Conservation (phyloP, 1,139 yeast species). For the Zygosaccharomyces sapae region DNA sequence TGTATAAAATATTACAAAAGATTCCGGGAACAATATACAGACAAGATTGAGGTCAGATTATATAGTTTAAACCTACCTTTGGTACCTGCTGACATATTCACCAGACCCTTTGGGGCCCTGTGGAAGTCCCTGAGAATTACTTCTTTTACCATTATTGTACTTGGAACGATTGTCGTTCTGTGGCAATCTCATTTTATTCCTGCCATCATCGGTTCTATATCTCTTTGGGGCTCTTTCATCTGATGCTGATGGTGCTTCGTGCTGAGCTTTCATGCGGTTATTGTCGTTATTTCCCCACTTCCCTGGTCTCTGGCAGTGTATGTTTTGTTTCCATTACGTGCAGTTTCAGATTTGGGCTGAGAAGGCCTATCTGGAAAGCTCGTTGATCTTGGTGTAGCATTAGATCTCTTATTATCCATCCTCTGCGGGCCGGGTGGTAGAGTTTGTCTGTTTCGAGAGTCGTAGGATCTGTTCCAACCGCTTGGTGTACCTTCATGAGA, state of each 20-base stretch:
- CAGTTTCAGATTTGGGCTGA: conserved; percentile 4
- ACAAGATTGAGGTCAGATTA: background rate
- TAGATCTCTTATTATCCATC: conserved; percentile 9
- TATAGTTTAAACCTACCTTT: conserved; percentile 16
- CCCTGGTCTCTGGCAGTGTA: conserved; percentile 1
- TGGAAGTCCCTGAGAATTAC: conserved; percentile 15
- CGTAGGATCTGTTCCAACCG: conserved; percentile 5
- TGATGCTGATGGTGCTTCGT: conserved; percentile 1
- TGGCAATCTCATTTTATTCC: conserved; percentile 5
- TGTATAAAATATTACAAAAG: background rate
- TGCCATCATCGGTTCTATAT: conserved; percentile 10
- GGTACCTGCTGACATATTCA: conserved; percentile 22
- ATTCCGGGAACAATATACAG: background rate
- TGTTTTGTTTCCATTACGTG: conserved; percentile 4
- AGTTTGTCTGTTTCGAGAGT: conserved; percentile 4
- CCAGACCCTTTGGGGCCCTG: conserved; percentile 23
- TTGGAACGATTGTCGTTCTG: conserved; percentile 8
- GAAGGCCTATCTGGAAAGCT: conserved; percentile 11
- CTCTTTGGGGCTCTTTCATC: conserved; percentile 12
- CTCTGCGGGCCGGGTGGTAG: conserved; percentile 4
- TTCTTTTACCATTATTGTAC: conserved; percentile 9
- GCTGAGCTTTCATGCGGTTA: conserved; percentile 4
- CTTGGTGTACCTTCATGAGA: conserved; percentile 5
- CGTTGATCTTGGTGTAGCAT: conserved; percentile 11
- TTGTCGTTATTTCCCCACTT: background rate